Conservation (phyloP, 2,329 filamentous ascomycete species). For the Trichoderma sp. region DNA sequence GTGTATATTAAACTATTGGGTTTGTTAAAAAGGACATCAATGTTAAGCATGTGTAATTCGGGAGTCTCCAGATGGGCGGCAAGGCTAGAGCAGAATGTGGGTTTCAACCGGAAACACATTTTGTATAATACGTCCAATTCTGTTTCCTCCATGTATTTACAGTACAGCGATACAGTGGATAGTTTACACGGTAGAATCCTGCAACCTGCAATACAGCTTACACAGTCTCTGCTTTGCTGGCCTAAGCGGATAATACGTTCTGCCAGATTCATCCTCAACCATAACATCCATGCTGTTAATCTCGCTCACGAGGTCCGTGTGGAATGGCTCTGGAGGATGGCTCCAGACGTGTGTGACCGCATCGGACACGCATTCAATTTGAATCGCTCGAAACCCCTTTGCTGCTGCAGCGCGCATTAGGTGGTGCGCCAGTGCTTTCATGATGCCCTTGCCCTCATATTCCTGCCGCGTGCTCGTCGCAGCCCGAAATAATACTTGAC, state of each 20-base stretch:
- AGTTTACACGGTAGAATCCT: background rate
- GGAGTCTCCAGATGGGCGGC: background rate
- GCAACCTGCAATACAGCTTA: conserved; percentile 23
- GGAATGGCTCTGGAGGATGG: conserved; percentile 31
- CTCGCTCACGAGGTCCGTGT: conserved; percentile 18
- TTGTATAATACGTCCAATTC: background rate
- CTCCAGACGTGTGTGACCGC: conserved; percentile 32
- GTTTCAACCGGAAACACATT: background rate
- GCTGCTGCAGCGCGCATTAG: conserved; percentile 28
- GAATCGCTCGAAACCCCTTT: conserved; percentile 30
- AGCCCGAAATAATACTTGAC: conserved; percentile 24
- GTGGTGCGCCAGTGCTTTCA: conserved; percentile 28
- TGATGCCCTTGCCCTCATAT: conserved; percentile 31
- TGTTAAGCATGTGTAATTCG: background rate
- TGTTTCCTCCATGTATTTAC: background rate
- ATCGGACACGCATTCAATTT: conserved; percentile 30
- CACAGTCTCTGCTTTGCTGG: conserved; percentile 20
- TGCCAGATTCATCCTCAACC: conserved; percentile 20
- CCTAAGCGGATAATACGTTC: conserved; percentile 14
- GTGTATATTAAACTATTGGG: background rate
- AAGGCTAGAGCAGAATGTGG: background rate
- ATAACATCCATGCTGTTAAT: conserved; percentile 22
- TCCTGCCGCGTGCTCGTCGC: conserved; percentile 32
- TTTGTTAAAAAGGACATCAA: background rate
- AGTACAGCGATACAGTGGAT: background rate